Conservation (phyloP, 2,329 filamentous ascomycete genomes). For the Aureobasidium lini region DNA sequence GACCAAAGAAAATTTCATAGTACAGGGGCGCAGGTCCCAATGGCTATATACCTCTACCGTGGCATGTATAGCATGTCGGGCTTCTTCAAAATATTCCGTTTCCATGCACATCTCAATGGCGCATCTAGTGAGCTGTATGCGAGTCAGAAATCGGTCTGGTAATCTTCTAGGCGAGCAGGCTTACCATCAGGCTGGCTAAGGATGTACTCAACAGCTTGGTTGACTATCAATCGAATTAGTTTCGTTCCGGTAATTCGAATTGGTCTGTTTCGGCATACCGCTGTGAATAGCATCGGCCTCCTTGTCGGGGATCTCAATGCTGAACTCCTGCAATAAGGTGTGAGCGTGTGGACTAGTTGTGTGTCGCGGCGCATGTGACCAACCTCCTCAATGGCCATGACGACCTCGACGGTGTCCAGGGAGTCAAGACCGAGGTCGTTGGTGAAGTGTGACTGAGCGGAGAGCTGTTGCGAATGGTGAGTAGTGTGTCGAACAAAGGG, state of each 20-base stretch:
- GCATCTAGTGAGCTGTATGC: conserved; percentile 25
- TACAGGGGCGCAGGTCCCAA: conserved; percentile 7
- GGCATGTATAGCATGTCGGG: neutral
- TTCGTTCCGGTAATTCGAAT: neutral
- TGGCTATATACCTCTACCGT: conserved; percentile 13
- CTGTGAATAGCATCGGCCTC: conserved; percentile 91
- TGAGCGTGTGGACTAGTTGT: conserved; percentile 41
- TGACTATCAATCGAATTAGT: conserved; percentile 50
- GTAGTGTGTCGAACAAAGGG: neutral
- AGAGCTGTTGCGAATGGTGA: conserved; percentile 60
- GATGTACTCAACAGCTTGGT: conserved; percentile 94
- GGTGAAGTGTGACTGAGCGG: conserved; percentile 76
- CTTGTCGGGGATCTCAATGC: conserved; percentile 98
- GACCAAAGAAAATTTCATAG: conserved; percentile 14
- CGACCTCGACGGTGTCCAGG: conserved; percentile 97
- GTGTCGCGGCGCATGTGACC: conserved; percentile 29
- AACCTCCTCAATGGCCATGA: conserved; percentile 99
- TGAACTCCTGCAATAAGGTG: conserved; percentile 53
- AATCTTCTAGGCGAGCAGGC: conserved; percentile 27
- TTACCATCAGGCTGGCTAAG: conserved; percentile 83
- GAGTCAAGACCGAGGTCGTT: conserved; percentile 94
- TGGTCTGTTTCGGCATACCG: conserved; percentile 50
- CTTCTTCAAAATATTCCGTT: conserved; percentile 9
- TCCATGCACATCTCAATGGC: neutral
- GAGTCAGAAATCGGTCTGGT: conserved; percentile 17